These are phyloP conservation scores for Taphrina flavorubra DNA, from an alignment of 1,139 yeast species.

Conservation along the genomic window DNA sequence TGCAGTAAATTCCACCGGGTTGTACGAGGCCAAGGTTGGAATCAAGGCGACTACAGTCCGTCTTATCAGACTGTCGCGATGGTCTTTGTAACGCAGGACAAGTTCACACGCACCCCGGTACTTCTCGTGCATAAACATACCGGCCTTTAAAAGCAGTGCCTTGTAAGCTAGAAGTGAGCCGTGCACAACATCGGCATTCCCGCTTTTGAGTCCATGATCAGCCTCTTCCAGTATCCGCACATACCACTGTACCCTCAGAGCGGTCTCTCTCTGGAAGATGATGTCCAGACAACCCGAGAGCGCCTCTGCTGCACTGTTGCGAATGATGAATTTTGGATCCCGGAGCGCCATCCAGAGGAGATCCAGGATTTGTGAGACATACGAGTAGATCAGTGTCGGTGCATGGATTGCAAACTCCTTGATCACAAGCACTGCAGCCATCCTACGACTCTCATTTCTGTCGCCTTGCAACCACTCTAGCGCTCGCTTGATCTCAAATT, in stretches of 20 bases:
- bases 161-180: constrained; percentile 84
- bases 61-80: constrained; percentile 74
- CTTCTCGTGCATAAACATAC: constrained; percentile 70
- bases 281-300: constrained; percentile 78
- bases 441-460: constrained; percentile 73
- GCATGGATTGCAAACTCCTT: constrained; percentile 85
- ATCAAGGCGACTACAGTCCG: constrained; percentile 81
- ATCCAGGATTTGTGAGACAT: constrained; percentile 77
- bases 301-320: constrained; percentile 85
- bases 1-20: constrained; percentile 76
- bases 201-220: constrained; percentile 57
- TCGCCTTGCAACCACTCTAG: constrained; percentile 88
- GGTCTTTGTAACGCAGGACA: constrained; percentile 74
- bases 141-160: constrained; percentile 72
- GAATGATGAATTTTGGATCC: constrained; percentile 73
- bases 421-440: constrained; percentile 85
- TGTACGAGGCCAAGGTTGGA: constrained; percentile 81
- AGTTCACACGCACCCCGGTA: constrained; percentile 81
- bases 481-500: constrained; percentile 85
- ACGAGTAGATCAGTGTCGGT: constrained; percentile 80
- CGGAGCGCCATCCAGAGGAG: constrained; percentile 86
- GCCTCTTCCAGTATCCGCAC: constrained; percentile 70
- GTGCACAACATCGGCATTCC: constrained; percentile 73
- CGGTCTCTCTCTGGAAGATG: constrained; percentile 77
- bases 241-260: constrained; percentile 75